Conservation (phyloP, 495 filamentous ascomycete genomes). For the Lasiosphaeria ovina region DNA sequence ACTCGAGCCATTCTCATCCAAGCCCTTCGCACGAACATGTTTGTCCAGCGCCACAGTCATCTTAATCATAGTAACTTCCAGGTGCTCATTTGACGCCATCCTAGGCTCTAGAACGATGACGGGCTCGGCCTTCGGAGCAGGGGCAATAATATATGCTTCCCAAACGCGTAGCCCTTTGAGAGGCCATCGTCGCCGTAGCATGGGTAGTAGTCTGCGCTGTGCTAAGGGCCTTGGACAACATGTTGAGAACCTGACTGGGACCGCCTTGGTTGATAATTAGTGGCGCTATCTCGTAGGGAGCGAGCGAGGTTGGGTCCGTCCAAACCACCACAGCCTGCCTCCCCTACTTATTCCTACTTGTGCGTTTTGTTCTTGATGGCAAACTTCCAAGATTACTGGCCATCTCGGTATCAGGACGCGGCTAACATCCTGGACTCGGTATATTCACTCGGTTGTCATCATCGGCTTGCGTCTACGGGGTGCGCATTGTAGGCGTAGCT, state of each 20-base stretch:
- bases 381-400: slow-evolving; percentile 1
- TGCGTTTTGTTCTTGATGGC: slow-evolving; percentile 1
- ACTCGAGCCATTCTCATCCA: too few species aligned
- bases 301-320: neutral
- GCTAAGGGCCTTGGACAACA: slow-evolving; percentile 8
- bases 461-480: neutral
- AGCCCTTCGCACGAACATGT: too few species aligned
- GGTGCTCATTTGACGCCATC: too few species aligned
- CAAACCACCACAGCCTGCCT: neutral
- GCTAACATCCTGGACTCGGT: slow-evolving; percentile 1
- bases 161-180: too few species aligned
- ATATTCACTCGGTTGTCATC: neutral
- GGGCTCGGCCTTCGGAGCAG: too few species aligned
- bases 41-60: too few species aligned
- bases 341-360: slow-evolving; percentile 7
- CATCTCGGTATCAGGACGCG: slow-evolving; percentile 14
- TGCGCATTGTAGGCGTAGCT: neutral
- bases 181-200: too few species aligned
- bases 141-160: too few species aligned
- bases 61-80: too few species aligned
- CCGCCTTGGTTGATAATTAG: neutral
- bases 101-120: too few species aligned
- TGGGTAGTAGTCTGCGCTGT: too few species aligned
- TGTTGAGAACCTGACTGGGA: neutral
- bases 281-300: neutral